Percentiles rank a stretch among this genome's conserved stretches.
Conservation (phyloP, 176 grass and related monocot species). For the Puya raimondii region DNA sequence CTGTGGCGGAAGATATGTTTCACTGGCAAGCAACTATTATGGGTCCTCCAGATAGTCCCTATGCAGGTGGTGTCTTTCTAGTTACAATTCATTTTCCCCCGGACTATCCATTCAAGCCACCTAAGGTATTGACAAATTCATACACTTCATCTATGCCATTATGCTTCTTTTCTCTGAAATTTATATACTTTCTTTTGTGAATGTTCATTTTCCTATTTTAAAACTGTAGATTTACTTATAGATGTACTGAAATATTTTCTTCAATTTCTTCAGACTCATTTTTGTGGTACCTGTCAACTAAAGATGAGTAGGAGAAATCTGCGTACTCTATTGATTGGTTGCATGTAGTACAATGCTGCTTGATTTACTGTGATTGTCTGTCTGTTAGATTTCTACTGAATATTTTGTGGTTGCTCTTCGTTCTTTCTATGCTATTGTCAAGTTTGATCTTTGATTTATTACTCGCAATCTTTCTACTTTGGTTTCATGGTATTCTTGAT, state of each 20-base stretch:
- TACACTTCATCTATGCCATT: background rate
- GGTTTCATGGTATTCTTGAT: background rate
- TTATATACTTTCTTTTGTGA: background rate
- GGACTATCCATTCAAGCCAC: constrained; percentile 17
- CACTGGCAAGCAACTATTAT: constrained; percentile 21
- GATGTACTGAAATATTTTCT: too few species aligned
- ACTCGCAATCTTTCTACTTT: background rate
- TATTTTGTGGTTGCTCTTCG: background rate
- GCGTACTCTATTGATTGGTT: too few species aligned
- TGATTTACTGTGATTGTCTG: background rate
- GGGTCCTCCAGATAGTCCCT: constrained; percentile 17
- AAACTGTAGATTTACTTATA: background rate
- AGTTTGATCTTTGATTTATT: background rate
- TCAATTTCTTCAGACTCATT: too few species aligned
- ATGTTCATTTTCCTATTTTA: background rate
- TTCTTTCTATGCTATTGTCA: background rate
- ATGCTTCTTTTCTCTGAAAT: background rate
- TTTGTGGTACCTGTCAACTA: too few species aligned
- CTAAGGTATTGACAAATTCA: constrained; percentile 11
- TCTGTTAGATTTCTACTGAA: background rate
- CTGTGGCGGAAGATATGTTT: constrained; percentile 18
- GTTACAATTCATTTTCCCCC: constrained; percentile 15
- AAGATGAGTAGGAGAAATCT: too few species aligned
- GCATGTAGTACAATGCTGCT: too few species aligned
- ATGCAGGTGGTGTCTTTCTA: constrained; percentile 14